Conservation (phyloP, 2,329 filamentous ascomycete species). For the Akanthomyces lecanii region DNA sequence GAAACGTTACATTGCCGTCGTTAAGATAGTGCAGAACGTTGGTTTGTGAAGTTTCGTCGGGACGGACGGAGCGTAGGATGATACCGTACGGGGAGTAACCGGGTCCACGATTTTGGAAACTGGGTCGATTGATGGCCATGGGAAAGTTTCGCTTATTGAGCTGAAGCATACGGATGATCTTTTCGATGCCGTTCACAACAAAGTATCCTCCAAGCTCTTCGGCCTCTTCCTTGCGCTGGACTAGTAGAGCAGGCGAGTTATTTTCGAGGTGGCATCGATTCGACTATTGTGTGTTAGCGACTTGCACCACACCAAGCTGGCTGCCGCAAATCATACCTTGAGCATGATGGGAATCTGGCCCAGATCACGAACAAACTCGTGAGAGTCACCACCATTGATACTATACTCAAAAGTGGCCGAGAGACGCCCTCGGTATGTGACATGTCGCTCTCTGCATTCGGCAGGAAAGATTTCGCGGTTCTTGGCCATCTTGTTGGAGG, state of each 20-base stretch:
- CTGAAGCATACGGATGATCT: constrained; percentile 88
- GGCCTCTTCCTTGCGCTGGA: constrained; percentile 86
- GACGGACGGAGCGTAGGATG: constrained; percentile 84
- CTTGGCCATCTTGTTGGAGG: constrained; percentile 76
- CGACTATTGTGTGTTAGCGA: constrained; percentile 50
- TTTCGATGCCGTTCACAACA: constrained; percentile 95
- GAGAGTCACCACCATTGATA: constrained; percentile 81
- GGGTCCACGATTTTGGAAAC: constrained; percentile 81
- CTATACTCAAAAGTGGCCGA: constrained; percentile 78
- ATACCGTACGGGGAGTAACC: constrained; percentile 89
- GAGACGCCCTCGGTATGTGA: constrained; percentile 83
- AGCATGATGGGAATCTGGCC: constrained; percentile 92
- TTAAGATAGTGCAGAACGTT: constrained; percentile 94
- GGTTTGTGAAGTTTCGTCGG: constrained; percentile 97
- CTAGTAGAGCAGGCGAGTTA: constrained; percentile 75
- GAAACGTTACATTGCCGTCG: constrained; percentile 93
- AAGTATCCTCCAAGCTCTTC: constrained; percentile 97
- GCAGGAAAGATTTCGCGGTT: constrained; percentile 85
- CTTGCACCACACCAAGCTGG: background rate
- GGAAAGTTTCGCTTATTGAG: constrained; percentile 90
- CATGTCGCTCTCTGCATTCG: constrained; percentile 91
- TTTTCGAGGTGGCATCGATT: constrained; percentile 88
- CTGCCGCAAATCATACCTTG: constrained; percentile 53
- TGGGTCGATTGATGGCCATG: constrained; percentile 86
- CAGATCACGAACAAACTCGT: constrained; percentile 78